These are phyloP conservation scores for Dictyostelium citrinum DNA, from an alignment of 78 protist species.

Conservation along the genomic window DNA sequence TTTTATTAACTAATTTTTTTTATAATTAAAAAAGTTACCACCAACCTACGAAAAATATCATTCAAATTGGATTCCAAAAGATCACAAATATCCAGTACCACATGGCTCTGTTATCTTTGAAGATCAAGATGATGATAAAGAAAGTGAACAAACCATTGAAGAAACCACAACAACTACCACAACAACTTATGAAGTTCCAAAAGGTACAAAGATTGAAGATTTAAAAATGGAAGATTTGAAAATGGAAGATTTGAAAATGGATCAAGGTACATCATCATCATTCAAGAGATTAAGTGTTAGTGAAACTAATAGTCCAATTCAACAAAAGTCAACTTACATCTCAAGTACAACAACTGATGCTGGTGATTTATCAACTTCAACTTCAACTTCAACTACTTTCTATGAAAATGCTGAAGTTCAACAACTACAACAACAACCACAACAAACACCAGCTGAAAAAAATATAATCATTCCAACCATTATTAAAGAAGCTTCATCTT, in stretches of 20 bases:
- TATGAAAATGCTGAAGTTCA: background rate
- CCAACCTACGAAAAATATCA: background rate
- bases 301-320: background rate
- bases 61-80: background rate
- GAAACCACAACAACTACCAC: background rate
- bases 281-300: background rate
- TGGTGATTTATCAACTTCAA: background rate
- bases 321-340: background rate
- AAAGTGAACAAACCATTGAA: background rate
- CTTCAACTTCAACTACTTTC: background rate
- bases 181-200: background rate
- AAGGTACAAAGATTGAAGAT: background rate
- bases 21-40: background rate
- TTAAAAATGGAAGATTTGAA: background rate
- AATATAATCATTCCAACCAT: background rate
- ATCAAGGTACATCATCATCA: constrained; percentile 7
- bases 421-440: too few relatives aligned
- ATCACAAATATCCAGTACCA: background rate
- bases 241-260: background rate
- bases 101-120: background rate
- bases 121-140: background rate
- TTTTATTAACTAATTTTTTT: background rate
- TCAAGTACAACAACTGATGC: background rate
- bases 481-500: background rate
- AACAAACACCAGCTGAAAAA: background rate